Percentiles rank a stretch among this genome's conserved stretches.
These are phyloP conservation scores for Podaxis sp. DNA, from an alignment of 768 basidiomycete species.

Conservation along the genomic window DNA sequence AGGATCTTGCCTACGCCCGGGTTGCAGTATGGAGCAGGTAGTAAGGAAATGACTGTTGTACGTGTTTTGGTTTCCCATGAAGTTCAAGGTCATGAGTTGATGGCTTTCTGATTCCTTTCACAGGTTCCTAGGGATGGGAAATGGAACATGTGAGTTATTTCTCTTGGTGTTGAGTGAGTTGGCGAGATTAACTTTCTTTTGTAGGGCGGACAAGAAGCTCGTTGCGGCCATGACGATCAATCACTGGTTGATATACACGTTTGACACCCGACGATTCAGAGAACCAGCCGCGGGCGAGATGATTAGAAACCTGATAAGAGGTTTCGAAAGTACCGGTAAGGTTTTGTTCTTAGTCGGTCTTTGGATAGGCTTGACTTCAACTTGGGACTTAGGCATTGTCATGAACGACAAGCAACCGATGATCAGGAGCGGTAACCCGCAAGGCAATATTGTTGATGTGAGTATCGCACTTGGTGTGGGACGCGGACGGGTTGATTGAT, in stretches of 20 bases:
- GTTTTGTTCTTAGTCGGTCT: conserved; percentile 13
- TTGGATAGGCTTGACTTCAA: conserved; percentile 34
- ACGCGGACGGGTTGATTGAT: background rate
- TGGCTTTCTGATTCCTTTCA: conserved; percentile 14
- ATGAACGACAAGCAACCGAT: conserved; percentile 45
- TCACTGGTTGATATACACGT: conserved; percentile 64
- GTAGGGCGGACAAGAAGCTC: conserved; percentile 70
- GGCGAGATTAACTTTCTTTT: conserved; percentile 38
- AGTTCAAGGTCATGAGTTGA: background rate
- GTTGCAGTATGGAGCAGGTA: conserved; percentile 60
- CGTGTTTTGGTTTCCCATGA: conserved; percentile 20
- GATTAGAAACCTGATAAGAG: conserved; percentile 49
- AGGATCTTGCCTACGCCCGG: conserved; percentile 61
- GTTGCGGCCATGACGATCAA: conserved; percentile 49
- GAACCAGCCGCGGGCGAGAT: conserved; percentile 20
- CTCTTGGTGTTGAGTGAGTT: conserved; percentile 19
- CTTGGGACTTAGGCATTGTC: conserved; percentile 47
- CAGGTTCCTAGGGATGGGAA: conserved; percentile 62
- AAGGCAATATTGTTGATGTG: conserved; percentile 48
- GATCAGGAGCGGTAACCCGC: conserved; percentile 54
- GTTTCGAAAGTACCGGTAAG: conserved; percentile 60
- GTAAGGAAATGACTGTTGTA: conserved; percentile 53
- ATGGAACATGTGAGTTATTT: conserved; percentile 69
- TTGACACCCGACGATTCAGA: conserved; percentile 56
- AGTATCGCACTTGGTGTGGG: conserved; percentile 4